Base-by-base conservation (phyloP, 2,329 filamentous ascomycete genomes). In the Whalleya microplaca region DNA sequence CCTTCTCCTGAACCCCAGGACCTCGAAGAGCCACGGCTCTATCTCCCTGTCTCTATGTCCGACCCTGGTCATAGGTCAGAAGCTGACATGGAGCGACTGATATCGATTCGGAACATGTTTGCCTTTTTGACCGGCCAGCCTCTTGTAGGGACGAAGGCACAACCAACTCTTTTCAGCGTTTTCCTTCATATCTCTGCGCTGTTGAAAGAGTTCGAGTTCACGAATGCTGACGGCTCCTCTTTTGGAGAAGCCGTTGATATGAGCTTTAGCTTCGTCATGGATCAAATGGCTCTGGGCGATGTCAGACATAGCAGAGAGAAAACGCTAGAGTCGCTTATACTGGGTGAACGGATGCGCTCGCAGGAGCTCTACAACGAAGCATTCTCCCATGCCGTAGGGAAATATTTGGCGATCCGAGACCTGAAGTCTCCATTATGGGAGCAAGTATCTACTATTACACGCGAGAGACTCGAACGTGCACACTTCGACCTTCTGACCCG, bases 301-400 rank as follows among this genome's bases (percentile, higher is more conserved):
- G 88, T 96, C 45, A 83, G 92, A 52, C 78, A 84, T 57, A 96
- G 91, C 70, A 84, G 89, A 21, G 92, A 96, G 69, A 96, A 95
- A 80, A 96, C 91, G 0, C 80, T 98, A 21, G 92, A 98, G 73
- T 90, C 88, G 0, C 82, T 98, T 45, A 83, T 98, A n/a, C 79
- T 99, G 10, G 93, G 91, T 53, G 94, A 99, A 75, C 84, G 85
- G 40, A 90, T 98, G 86, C 87, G 88, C 55, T 96, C 85, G 46
- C 84, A 88, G 66, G 82, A 87, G 7, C 81, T 99, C 2, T 98
- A 96, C 75, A 91, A 91, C 56, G 92, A 97, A 73, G 92, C 91
- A 0, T 98, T 97, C 68, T 87, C 92, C 4, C 95, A 98, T 72
- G 92, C 88, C 0, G 92, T 91, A 9, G 95, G 94, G 48, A 96